Evolutionary conservation across 495 filamentous ascomycete species (phyloP).

Genomic region (Physcia stellaris): DNA sequence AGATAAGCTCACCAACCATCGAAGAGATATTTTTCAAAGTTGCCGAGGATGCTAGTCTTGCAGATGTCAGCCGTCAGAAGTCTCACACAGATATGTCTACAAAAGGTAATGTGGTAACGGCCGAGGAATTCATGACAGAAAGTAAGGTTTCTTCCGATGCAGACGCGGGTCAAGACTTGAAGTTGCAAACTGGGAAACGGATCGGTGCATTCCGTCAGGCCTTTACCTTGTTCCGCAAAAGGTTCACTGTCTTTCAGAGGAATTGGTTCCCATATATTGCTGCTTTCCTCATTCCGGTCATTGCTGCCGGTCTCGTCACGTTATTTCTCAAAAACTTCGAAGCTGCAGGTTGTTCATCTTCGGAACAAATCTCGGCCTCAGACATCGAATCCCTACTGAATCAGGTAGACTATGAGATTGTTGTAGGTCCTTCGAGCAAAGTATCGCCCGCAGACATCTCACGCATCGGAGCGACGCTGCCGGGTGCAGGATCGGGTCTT

Average conservation of each 20-base stretch:
- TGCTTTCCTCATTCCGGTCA: conserved; percentile 59
- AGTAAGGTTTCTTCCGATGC: conserved; percentile 5
- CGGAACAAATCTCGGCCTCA: conserved; percentile 23
- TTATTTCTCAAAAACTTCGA: conserved; percentile 49
- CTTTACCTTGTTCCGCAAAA: conserved; percentile 61
- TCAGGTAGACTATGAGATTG: conserved; percentile 31
- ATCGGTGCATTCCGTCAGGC: conserved; percentile 53
- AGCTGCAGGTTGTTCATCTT: conserved; percentile 43
- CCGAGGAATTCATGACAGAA: conserved; percentile 7
- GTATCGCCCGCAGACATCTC: conserved; percentile 28
- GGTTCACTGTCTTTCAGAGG: conserved; percentile 58
- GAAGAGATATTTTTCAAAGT: conserved; percentile 79
- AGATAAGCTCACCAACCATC: conserved; percentile 71
- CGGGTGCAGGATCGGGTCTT: conserved; percentile 8
- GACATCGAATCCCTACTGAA: conserved; percentile 25
- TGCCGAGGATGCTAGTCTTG: conserved; percentile 35
- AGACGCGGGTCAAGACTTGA: conserved; percentile 20
- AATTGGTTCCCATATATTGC: conserved; percentile 62
- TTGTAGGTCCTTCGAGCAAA: conserved; percentile 45
- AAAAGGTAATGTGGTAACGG: neutral
- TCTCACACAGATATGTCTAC: neutral
- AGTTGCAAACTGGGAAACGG: conserved; percentile 52
- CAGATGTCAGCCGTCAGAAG: neutral
- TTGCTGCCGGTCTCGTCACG: conserved; percentile 61
- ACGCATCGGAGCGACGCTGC: conserved; percentile 26